Conservation (phyloP, 768 basidiomycete genomes). For the Agaricus sinodeliciosus region DNA sequence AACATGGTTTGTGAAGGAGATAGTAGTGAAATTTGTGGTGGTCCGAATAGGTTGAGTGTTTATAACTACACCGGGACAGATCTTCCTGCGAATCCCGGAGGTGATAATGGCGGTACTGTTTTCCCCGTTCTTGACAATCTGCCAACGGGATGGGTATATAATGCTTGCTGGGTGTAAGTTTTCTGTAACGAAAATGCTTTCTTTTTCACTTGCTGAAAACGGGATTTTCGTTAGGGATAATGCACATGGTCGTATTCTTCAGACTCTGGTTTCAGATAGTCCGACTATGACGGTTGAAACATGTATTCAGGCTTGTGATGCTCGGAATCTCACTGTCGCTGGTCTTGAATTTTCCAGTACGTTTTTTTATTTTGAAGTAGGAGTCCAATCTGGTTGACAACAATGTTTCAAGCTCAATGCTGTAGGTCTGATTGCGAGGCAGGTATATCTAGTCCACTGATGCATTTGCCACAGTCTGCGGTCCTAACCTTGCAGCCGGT, state of each 20-base stretch:
- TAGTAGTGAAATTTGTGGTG: conserved; percentile 63
- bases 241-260: conserved; percentile 55
- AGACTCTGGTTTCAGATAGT: conserved; percentile 18
- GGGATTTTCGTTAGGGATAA: conserved; percentile 38
- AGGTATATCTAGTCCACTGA: background rate
- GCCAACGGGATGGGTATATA: conserved; percentile 51
- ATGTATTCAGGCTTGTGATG: conserved; percentile 55
- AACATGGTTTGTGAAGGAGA: conserved; percentile 63
- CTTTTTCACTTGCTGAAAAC: background rate
- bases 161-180: conserved; percentile 58
- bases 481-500: conserved; percentile 54
- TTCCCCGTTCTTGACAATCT: conserved; percentile 46
- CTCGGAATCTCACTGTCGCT: conserved; percentile 56
- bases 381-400: background rate
- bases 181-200: too few species aligned
- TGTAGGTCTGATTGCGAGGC: conserved; percentile 25
- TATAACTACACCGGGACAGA: conserved; percentile 65
- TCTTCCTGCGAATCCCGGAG: conserved; percentile 31
- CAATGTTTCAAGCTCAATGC: conserved; percentile 28
- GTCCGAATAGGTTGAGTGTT: conserved; percentile 56
- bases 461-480: conserved; percentile 48
- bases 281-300: conserved; percentile 45
- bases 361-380: conserved; percentile 12
- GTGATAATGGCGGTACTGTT: conserved; percentile 30
- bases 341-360: conserved; percentile 61